Evolutionary conservation across 169 alveolate species (phyloP).

Genomic region (Cryptosporidium viatorum): DNA sequence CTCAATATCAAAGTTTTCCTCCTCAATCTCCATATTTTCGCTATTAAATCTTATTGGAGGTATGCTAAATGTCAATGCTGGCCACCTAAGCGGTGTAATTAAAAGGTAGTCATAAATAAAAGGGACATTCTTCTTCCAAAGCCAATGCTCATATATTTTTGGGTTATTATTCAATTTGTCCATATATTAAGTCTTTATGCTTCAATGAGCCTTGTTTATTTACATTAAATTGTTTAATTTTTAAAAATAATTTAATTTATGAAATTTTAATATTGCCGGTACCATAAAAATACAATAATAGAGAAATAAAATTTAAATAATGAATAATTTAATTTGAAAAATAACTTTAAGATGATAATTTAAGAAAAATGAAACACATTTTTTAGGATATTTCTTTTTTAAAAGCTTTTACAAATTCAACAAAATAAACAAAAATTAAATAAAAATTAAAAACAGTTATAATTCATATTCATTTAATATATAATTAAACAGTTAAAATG

Average conservation of each 20-base stretch:
- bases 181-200: not conserved
- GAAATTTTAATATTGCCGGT: constrained; percentile 4
- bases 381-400: no score
- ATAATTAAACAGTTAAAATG: constrained; percentile 26
- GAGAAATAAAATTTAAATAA: not conserved
- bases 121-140: constrained; percentile 69
- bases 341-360: not conserved
- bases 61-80: constrained; percentile 49
- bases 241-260: not conserved
- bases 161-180: constrained; percentile 25
- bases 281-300: not conserved
- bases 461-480: not conserved
- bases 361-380: no score
- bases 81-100: constrained; percentile 73
- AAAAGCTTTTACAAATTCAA: no score
- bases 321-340: not conserved
- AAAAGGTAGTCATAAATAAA: constrained; percentile 61
- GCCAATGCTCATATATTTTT: constrained; percentile 67
- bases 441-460: no score
- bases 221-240: constrained; percentile 4
- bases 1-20: not conserved
- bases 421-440: not conserved
- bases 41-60: constrained; percentile 65
- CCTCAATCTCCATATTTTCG: constrained; percentile 47
- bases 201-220: not conserved